Evolutionary conservation across 2,329 filamentous ascomycete genomes (phyloP).

Genomic region (Lecanicillium sp.): DNA sequence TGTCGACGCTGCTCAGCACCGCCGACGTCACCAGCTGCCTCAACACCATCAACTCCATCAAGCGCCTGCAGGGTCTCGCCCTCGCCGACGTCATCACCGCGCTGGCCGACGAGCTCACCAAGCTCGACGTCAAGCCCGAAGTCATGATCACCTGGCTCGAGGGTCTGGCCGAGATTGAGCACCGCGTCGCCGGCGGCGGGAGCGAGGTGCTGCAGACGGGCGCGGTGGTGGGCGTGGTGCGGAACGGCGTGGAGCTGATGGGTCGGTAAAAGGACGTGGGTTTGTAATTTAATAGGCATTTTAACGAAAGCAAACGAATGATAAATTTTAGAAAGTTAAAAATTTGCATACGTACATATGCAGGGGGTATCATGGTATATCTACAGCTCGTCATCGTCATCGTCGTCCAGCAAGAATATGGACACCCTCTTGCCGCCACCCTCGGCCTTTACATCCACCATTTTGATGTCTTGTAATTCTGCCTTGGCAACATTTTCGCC

Average conservation of each 20-base stretch:
- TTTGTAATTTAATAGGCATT: conserved; percentile 1
- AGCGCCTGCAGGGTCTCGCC: conserved; percentile 77
- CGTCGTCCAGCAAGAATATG: conserved; percentile 9
- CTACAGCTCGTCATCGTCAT: conserved; percentile 13
- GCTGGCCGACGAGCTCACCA: conserved; percentile 73
- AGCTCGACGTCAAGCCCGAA: conserved; percentile 76
- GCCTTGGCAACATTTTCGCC: not conserved
- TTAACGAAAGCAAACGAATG: conserved; percentile 2
- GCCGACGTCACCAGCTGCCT: conserved; percentile 86
- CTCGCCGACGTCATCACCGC: conserved; percentile 90
- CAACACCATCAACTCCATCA: conserved; percentile 80
- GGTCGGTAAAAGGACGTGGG: conserved; percentile 21
- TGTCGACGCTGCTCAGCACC: conserved; percentile 75
- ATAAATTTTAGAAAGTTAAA: not conserved
- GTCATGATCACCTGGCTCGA: conserved; percentile 90
- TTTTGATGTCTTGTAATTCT: not conserved
- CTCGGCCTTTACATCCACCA: not conserved
- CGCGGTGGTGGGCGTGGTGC: conserved; percentile 81
- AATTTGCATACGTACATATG: not conserved
- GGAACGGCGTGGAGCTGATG: conserved; percentile 75
- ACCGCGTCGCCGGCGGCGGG: conserved; percentile 79
- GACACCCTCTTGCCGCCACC: conserved; percentile 8
- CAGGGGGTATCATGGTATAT: too few species aligned
- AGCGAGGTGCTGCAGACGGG: conserved; percentile 88
- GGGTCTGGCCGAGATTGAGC: conserved; percentile 87